Conservation (phyloP, 805 yeast genomes). For the Ogataea zsoltii region DNA sequence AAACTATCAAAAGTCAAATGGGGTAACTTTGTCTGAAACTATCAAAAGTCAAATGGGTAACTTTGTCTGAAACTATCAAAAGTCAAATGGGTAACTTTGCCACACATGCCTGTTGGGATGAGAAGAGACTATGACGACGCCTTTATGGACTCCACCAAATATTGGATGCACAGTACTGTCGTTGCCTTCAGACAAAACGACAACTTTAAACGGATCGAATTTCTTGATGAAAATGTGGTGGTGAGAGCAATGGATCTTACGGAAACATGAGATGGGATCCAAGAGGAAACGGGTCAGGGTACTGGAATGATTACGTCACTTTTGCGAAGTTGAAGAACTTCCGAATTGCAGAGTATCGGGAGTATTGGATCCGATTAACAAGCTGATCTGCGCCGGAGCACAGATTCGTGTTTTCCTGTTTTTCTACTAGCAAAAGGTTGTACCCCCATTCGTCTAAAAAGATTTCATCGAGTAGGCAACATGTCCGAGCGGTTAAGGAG, state of each 20-base stretch:
- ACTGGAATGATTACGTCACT: conserved; percentile 9
- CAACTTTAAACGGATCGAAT: not conserved
- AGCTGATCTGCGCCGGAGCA: conserved; percentile 10
- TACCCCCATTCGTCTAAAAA: no score
- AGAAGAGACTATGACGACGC: not conserved
- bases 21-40: no score
- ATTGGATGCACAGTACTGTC: conserved; percentile 5
- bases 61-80: no score
- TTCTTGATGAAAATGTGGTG: conserved; percentile 1
- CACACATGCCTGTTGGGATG: no score
- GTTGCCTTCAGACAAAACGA: conserved; percentile 2
- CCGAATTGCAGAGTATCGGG: conserved; percentile 4
- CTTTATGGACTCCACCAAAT: not conserved
- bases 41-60: no score
- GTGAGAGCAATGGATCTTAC: conserved; percentile 6
- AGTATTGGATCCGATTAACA: conserved; percentile 7
- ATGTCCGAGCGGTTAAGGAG: conserved; percentile 61
- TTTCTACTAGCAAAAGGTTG: not conserved
- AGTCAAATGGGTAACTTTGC: no score
- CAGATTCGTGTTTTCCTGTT: conserved; percentile 5
- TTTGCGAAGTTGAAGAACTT: conserved; percentile 4
- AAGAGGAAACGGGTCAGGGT: conserved; percentile 2
- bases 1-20: no score
- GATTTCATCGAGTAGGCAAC: conserved; percentile 37
- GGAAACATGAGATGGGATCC: conserved; percentile 8